Evolutionary conservation across 2,329 filamentous ascomycete genomes (phyloP), one percentile per base, ranked within the genome.

Genomic region (Ceratocystis alfenasii): DNA sequence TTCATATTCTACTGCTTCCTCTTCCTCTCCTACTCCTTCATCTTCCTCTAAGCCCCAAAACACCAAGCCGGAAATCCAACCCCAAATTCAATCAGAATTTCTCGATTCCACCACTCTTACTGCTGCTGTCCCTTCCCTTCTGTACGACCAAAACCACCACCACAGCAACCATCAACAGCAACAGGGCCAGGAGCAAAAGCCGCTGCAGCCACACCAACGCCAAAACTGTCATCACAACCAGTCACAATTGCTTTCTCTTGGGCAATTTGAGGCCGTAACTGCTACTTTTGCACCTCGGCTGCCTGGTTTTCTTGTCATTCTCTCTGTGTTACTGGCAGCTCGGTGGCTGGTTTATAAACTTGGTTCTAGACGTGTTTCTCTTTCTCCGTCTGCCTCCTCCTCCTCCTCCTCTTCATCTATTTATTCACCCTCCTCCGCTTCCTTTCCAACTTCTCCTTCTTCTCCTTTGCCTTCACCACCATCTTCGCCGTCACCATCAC

Each of bases 211-310:
- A 41, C 46, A 64, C 6, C 46, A 55, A 33, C 62, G 33, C n/a
- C 62, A 64, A 55, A 20, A 57, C n/a, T 33, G 48, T 22, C 62
- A 36, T 28, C 62, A 64, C 15, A 28, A 64, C 30, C 62, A 64
- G 8, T 30, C 25, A 57, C 33, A 64, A 25, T 20, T 55, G 60
- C 36, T 62, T 15, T 62, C 44, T 17, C 41, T 45, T 2, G 36
- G 44, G 1, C 60, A 62, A 5, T 45, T 55, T 44, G 62, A 64
- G 33, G 36, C 33, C 48, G 36, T 57, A 41, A 55, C 46, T 53
- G 33, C 62, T 33, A 25, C 50, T 45, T 15, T 55, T 64, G 30
- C 30, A 20, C 48, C 62, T 12, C 62, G 57, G 30, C 30, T 64
- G 62, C 62, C 62, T 64, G 41, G 46, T 22, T 48, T 50, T 41